These are phyloP conservation scores for Berkeleyomyces rouxiae DNA, from an alignment of 2,329 filamentous ascomycete genomes.

Conservation along the genomic window DNA sequence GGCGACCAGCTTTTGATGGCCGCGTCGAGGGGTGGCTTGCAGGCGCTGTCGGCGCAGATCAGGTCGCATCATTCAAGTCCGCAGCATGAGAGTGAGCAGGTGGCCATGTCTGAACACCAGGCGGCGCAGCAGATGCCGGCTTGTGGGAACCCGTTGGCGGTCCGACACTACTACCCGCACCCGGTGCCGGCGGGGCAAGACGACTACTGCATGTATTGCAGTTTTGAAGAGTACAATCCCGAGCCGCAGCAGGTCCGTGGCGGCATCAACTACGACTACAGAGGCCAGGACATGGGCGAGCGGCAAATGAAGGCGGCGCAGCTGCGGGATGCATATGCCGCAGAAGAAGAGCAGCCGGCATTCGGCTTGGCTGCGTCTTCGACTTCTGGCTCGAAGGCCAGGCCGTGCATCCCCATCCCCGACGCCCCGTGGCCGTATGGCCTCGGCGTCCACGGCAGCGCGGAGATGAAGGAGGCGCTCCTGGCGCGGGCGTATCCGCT, in stretches of 20 bases:
- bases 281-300: background rate
- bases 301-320: background rate
- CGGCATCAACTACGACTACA: background rate
- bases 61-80: background rate
- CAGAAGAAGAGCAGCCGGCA: background rate
- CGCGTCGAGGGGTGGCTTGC: background rate
- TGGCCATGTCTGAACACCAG: background rate
- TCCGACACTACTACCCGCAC: background rate
- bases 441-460: constrained; percentile 8
- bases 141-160: background rate
- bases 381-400: constrained; percentile 14
- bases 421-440: constrained; percentile 14
- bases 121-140: background rate
- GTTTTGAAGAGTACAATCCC: background rate
- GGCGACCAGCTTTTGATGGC: background rate
- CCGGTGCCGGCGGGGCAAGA: background rate
- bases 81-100: background rate
- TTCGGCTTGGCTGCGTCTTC: background rate
- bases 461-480: background rate
- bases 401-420: constrained; percentile 14
- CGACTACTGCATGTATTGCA: constrained; percentile 1
- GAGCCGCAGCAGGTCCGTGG: background rate
- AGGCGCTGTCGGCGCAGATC: background rate
- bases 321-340: background rate
- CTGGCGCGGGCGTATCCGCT: background rate